A percentile compares a stretch with the other conserved stretches of the same genome.
phyloP scores from a whole-genome alignment of 1,139 yeast species.

The Saccharomyces hybrid region DNA sequence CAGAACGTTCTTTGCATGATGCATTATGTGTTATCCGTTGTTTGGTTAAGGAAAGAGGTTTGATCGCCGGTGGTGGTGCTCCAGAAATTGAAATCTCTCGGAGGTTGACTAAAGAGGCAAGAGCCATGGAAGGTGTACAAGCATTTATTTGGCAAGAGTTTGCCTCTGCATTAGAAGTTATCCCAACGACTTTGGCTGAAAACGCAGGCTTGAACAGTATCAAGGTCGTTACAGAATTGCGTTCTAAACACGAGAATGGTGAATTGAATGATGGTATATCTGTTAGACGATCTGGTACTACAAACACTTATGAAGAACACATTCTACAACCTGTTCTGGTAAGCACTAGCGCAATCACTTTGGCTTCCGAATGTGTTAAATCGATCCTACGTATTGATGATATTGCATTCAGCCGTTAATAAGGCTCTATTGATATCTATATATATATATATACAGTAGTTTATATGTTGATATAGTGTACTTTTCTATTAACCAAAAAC shows the following conservation, averaged over 20 bases:
- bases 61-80: slow-evolving; percentile 99
- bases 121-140: slow-evolving; percentile 78
- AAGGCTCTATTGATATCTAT: neutral
- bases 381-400: slow-evolving; percentile 94
- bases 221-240: slow-evolving; percentile 87
- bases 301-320: slow-evolving; percentile 87
- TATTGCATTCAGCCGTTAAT: slow-evolving; percentile 69
- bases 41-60: slow-evolving; percentile 84
- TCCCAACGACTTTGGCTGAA: slow-evolving; percentile 95
- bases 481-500: neutral
- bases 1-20: slow-evolving; percentile 94
- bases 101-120: slow-evolving; percentile 67
- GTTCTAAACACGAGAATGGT: slow-evolving; percentile 86
- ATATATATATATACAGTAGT: neutral
- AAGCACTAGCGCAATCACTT: slow-evolving; percentile 83
- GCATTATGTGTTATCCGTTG: slow-evolving; percentile 96
- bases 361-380: slow-evolving; percentile 95
- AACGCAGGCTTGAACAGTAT: slow-evolving; percentile 96
- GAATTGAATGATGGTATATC: slow-evolving; percentile 91
- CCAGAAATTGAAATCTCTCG: slow-evolving; percentile 94
- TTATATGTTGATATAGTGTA: neutral
- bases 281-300: slow-evolving; percentile 87
- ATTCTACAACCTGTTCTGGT: slow-evolving; percentile 95
- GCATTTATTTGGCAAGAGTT: slow-evolving; percentile 93
- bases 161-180: slow-evolving; percentile 91